These are phyloP conservation scores for Trichophyton equinum DNA, from an alignment of 2,329 filamentous ascomycete genomes.

Conservation along the genomic window DNA sequence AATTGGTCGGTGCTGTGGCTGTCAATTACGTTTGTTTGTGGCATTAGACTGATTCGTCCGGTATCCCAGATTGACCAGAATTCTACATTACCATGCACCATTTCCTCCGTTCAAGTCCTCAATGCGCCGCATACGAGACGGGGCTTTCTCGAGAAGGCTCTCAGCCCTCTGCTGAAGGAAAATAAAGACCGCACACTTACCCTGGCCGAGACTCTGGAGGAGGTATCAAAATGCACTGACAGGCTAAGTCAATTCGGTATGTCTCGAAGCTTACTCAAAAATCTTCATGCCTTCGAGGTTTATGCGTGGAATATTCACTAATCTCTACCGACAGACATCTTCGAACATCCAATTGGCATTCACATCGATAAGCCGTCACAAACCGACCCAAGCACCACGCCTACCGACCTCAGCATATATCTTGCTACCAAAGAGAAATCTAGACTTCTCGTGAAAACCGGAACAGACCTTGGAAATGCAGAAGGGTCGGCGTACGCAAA, in stretches of 20 bases:
- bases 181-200: constrained; percentile 59
- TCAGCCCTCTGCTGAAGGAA: constrained; percentile 62
- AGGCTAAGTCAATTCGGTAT: constrained; percentile 72
- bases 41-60: background rate
- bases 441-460: constrained; percentile 78
- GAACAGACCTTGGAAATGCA: constrained; percentile 84
- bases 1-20: constrained; percentile 42
- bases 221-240: constrained; percentile 56
- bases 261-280: constrained; percentile 14
- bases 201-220: constrained; percentile 62
- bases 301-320: background rate
- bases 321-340: constrained; percentile 53
- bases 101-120: constrained; percentile 73
- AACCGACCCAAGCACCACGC: constrained; percentile 54
- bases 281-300: background rate
- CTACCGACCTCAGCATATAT: constrained; percentile 69
- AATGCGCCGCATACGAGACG: constrained; percentile 73
- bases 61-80: constrained; percentile 58
- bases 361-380: constrained; percentile 66
- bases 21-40: background rate
- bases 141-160: constrained; percentile 68
- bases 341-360: constrained; percentile 68
- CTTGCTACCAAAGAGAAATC: constrained; percentile 68
- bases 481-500: constrained; percentile 91
- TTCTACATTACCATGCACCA: constrained; percentile 71